Conservation (phyloP, 2,329 filamentous ascomycete species). For the Claviceps cyperi region DNA sequence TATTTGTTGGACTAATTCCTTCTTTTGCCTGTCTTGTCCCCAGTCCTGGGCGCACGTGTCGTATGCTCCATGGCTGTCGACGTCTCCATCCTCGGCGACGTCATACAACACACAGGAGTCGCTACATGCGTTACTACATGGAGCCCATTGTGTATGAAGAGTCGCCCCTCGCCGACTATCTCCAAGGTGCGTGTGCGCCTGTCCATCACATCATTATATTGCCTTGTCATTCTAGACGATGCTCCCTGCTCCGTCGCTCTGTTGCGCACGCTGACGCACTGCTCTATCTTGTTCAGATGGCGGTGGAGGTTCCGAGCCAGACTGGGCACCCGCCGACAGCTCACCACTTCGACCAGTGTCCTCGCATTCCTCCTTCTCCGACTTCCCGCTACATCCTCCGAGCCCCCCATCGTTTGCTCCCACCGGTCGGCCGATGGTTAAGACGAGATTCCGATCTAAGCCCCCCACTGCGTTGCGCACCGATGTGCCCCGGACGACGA, state of each 20-base stretch:
- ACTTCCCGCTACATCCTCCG: conserved; percentile 28
- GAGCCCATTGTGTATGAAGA: conserved; percentile 78
- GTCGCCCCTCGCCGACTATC: conserved; percentile 76
- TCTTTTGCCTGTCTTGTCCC: not conserved
- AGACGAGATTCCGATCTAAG: conserved; percentile 37
- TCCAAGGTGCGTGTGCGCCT: conserved; percentile 61
- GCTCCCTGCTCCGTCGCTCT: not conserved
- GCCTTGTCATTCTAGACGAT: not conserved
- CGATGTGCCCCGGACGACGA: conserved; percentile 17
- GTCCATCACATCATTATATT: not conserved
- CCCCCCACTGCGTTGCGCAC: conserved; percentile 29
- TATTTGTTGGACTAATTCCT: not conserved
- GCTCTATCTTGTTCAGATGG: conserved; percentile 22
- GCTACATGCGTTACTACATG: conserved; percentile 40
- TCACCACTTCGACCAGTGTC: conserved; percentile 19
- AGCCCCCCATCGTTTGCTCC: conserved; percentile 41
- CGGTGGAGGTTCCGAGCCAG: conserved; percentile 29
- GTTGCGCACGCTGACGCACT: not conserved
- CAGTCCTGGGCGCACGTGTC: not conserved
- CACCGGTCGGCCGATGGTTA: conserved; percentile 38
- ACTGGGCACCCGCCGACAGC: conserved; percentile 30
- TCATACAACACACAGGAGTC: conserved; percentile 10
- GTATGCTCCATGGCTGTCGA: conserved; percentile 16
- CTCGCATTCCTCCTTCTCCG: conserved; percentile 9
- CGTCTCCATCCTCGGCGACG: conserved; percentile 12